These are phyloP conservation scores for Serpula lacrymans DNA, from an alignment of 768 basidiomycete genomes.

Conservation along the genomic window DNA sequence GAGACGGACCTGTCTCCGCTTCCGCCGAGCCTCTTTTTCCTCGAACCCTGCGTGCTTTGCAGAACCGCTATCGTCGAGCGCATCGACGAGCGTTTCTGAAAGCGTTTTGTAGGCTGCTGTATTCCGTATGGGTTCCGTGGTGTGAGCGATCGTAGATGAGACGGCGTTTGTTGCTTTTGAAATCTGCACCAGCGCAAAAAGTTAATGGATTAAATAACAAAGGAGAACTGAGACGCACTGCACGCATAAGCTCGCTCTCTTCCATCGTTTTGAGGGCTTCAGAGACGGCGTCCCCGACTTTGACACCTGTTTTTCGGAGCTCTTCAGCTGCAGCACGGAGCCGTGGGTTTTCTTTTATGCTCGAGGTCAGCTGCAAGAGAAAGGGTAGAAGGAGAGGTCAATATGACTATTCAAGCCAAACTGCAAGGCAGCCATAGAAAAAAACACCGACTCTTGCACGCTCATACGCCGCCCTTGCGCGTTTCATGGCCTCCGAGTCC, in stretches of 20 bases:
- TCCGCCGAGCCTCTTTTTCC: slow-evolving; percentile 86
- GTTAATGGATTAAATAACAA: background rate
- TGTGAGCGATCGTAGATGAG: slow-evolving; percentile 79
- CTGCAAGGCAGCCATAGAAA: slow-evolving; percentile 9
- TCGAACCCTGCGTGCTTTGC: slow-evolving; percentile 96
- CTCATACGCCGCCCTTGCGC: slow-evolving; percentile 89
- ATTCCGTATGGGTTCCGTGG: slow-evolving; percentile 96
- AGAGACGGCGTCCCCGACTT: slow-evolving; percentile 90
- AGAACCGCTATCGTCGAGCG: slow-evolving; percentile 89
- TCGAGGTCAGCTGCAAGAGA: slow-evolving; percentile 71
- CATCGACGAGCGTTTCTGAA: slow-evolving; percentile 85
- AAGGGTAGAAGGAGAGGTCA: no score
- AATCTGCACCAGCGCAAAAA: slow-evolving; percentile 46
- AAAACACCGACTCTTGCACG: slow-evolving; percentile 74
- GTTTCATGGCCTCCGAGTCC: slow-evolving; percentile 95
- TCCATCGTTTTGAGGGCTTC: slow-evolving; percentile 93
- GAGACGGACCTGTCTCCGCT: slow-evolving; percentile 74
- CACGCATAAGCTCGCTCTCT: slow-evolving; percentile 89
- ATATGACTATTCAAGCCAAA: slow-evolving; percentile 1
- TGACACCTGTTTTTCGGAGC: slow-evolving; percentile 82
- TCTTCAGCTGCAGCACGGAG: slow-evolving; percentile 92
- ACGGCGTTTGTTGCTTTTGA: slow-evolving; percentile 82
- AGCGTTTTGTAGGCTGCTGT: slow-evolving; percentile 92
- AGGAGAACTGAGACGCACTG: slow-evolving; percentile 44
- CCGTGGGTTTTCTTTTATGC: slow-evolving; percentile 94